Evolutionary conservation across 768 basidiomycete genomes (phyloP).

Genomic region (Saitozyma podzolica): DNA sequence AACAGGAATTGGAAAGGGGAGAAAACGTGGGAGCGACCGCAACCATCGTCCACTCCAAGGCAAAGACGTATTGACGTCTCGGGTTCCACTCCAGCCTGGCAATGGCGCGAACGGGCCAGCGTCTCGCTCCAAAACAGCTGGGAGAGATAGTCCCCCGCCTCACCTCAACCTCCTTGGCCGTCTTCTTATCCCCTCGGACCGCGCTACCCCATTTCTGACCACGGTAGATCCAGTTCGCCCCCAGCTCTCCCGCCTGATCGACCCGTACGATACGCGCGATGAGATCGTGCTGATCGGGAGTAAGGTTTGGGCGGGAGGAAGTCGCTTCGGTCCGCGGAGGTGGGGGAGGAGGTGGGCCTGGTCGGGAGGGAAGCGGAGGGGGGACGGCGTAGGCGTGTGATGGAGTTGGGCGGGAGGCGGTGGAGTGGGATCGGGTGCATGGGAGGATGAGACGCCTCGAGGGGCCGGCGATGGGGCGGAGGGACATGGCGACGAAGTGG

Average conservation of each 20-base stretch:
- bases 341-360: background rate
- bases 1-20: too few relatives aligned
- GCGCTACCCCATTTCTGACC: conserved; percentile 75
- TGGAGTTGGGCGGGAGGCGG: conserved; percentile 2
- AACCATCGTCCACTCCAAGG: too few relatives aligned
- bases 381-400: conserved; percentile 14
- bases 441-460: background rate
- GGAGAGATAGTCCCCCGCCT: conserved; percentile 21
- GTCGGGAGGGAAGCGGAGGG: background rate
- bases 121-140: too few relatives aligned
- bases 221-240: conserved; percentile 92
- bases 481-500: conserved; percentile 1
- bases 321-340: conserved; percentile 12
- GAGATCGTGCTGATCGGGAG: conserved; percentile 34
- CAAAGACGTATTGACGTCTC: background rate
- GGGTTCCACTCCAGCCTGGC: conserved; percentile 7
- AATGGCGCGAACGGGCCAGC: too few relatives aligned
- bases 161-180: conserved; percentile 72
- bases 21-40: too few relatives aligned
- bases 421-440: conserved; percentile 6
- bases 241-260: conserved; percentile 93
- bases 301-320: conserved; percentile 33
- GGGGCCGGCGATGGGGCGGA: conserved; percentile 4
- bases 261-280: conserved; percentile 65
- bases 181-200: conserved; percentile 51